A percentile compares a stretch with the other conserved stretches of the same genome.
These are phyloP conservation scores for Aureobasidium leucospermi DNA, from an alignment of 2,329 filamentous ascomycete genomes.

Conservation along the genomic window DNA sequence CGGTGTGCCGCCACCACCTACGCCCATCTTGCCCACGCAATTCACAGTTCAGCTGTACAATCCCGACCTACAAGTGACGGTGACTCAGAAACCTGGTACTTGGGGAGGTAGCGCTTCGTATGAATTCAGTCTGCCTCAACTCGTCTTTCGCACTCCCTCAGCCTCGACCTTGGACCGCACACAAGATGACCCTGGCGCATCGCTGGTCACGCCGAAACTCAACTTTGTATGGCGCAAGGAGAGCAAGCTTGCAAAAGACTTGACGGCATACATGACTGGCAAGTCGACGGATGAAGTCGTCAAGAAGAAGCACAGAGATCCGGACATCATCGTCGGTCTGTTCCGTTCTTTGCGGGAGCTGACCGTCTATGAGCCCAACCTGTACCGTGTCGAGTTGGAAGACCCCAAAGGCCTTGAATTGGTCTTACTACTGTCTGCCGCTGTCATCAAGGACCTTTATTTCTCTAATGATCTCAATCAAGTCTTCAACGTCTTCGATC, in stretches of 20 bases:
- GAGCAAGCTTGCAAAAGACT: constrained; percentile 74
- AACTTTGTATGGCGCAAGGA: constrained; percentile 87
- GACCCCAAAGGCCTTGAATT: constrained; percentile 91
- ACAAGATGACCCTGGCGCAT: constrained; percentile 51
- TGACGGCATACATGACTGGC: constrained; percentile 81
- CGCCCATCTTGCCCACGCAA: constrained; percentile 66
- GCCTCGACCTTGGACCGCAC: constrained; percentile 70
- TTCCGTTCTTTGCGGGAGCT: constrained; percentile 70
- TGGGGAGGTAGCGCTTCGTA: constrained; percentile 77
- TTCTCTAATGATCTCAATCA: constrained; percentile 57
- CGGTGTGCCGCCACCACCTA: constrained; percentile 56
- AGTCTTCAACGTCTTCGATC: constrained; percentile 65
- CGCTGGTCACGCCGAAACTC: constrained; percentile 57
- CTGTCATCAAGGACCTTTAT: constrained; percentile 56
- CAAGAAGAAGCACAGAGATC: constrained; percentile 76
- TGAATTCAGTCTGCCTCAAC: constrained; percentile 88
- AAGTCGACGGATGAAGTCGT: constrained; percentile 58
- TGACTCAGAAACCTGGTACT: constrained; percentile 64
- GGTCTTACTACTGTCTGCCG: constrained; percentile 56
- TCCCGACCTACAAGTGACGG: constrained; percentile 71
- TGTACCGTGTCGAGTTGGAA: constrained; percentile 83
- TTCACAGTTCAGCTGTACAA: constrained; percentile 91
- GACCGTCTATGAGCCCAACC: constrained; percentile 88
- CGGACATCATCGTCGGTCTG: constrained; percentile 89
- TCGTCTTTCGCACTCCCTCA: constrained; percentile 74